Conservation (phyloP, 2,329 filamentous ascomycete species). For the Blastomyces percursus region DNA sequence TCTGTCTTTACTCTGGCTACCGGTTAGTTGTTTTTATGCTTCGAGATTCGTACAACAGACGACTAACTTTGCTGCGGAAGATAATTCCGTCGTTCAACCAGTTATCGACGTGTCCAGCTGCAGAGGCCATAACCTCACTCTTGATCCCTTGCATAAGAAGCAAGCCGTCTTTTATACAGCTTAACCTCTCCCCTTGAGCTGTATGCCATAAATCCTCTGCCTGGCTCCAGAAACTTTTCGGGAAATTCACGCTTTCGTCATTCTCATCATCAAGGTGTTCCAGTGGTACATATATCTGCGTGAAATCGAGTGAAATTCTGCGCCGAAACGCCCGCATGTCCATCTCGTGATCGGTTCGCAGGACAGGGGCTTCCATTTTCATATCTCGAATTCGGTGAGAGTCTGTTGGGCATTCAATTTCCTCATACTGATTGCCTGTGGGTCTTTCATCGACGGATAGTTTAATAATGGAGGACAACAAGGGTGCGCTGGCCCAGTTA, state of each 20-base stretch:
- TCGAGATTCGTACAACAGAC: background rate
- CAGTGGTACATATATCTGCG: conserved; percentile 23
- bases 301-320: conserved; percentile 18
- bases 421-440: conserved; percentile 7
- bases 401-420: conserved; percentile 16
- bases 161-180: conserved; percentile 18
- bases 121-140: conserved; percentile 13
- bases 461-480: conserved; percentile 24
- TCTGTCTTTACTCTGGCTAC: conserved; percentile 19
- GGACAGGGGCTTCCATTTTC: conserved; percentile 38
- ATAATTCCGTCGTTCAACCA: conserved; percentile 10
- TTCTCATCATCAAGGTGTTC: conserved; percentile 30
- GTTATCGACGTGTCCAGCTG: conserved; percentile 15
- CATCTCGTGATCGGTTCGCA: conserved; percentile 36
- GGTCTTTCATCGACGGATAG: background rate
- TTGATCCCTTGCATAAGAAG: conserved; percentile 23
- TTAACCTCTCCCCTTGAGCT: conserved; percentile 19
- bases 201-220: conserved; percentile 15
- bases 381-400: conserved; percentile 19
- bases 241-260: conserved; percentile 36
- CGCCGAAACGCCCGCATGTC: conserved; percentile 34
- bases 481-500: conserved; percentile 20
- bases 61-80: conserved; percentile 1
- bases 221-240: conserved; percentile 24
- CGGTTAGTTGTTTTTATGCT: background rate